Evolutionary conservation across 139 green algal genomes (phyloP).

Genomic region (Coelastrella sp.): DNA sequence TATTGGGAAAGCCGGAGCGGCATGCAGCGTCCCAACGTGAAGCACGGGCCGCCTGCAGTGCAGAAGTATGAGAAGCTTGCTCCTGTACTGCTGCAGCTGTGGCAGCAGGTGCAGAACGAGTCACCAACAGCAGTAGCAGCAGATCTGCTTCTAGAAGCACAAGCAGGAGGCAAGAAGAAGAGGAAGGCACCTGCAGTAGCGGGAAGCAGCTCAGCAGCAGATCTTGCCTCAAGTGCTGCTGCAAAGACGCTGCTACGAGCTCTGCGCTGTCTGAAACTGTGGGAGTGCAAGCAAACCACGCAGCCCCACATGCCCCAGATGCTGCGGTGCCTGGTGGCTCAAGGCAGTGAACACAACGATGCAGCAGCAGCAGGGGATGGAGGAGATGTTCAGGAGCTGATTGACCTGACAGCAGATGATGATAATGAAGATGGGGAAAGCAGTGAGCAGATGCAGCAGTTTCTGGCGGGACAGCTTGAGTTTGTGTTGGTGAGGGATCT

Average conservation of each 20-base stretch:
- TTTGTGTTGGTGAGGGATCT: neutral
- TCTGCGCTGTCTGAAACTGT: neutral
- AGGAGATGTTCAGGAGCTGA: neutral
- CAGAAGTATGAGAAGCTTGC: neutral
- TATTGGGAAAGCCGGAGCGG: neutral
- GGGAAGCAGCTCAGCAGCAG: neutral
- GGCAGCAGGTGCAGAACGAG: neutral
- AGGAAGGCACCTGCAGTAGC: neutral
- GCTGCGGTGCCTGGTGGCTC: neutral
- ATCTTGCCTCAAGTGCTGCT: neutral
- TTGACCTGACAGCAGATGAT: neutral
- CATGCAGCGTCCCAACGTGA: neutral
- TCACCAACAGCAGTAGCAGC: neutral
- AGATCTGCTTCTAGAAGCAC: neutral
- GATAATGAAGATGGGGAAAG: neutral
- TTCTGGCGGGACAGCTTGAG: neutral
- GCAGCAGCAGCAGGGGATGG: neutral
- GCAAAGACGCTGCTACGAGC: neutral
- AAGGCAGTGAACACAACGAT: too few relatives aligned
- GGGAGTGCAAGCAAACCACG: neutral
- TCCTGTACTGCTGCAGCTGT: neutral
- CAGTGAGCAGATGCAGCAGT: neutral
- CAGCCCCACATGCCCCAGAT: neutral
- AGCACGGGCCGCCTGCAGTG: neutral
- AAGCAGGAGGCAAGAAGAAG: neutral